Evolutionary conservation across 2,329 filamentous ascomycete genomes (phyloP), one percentile per base, ranked within the genome.

Genomic region (Aspergillus chevalieri): DNA sequence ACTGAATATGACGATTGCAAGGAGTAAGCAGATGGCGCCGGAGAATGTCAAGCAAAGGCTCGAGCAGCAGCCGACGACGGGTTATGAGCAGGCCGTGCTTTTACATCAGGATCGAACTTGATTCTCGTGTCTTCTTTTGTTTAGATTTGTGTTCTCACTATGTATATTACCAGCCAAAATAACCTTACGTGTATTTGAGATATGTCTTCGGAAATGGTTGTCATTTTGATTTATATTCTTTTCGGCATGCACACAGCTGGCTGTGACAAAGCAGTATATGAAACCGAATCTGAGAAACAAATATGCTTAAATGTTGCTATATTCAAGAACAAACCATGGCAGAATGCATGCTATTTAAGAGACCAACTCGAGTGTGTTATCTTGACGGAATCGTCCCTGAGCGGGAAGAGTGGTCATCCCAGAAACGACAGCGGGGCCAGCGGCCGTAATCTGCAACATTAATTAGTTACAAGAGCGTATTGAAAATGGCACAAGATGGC

Each of bases 361-460:
- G 47, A 50, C 55, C 45, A 72, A 81, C 30, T 84, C 79, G 60
- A 94, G 66, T 1, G 87, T 91, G 64, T 87, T 82, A 66, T 94
- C 89, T 42, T 84, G 77, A 44, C 81, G 76, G 58, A 93, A 82
- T 49, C 70, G 81, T 34, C 81, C 88, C 44, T 78, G 69, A 9
- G 85, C 76, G 4, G 85, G 83, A 24, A 92, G 67, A 6, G 76
- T 75, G 0, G 80, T 79, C 67, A 87, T 82, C 6, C 77, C 79
- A 39, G 84, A 85, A 46, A 82, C 81, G 12, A 95, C 89, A 42
- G 83, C 82, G 10, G 88, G 87, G 1, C 89, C 89, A 30, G 77
- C 77, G 3, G 86, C 86, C 34, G 84, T 73, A 57, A 95, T 82
- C 81, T 89, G 49, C n/a, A 42, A 43, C 47, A 10, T 36, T 8